Percentiles rank a stretch among this genome's conserved stretches.
Evolutionary conservation across 2,329 filamentous ascomycete species (phyloP).

Genomic region (Aspergillus candidus): DNA sequence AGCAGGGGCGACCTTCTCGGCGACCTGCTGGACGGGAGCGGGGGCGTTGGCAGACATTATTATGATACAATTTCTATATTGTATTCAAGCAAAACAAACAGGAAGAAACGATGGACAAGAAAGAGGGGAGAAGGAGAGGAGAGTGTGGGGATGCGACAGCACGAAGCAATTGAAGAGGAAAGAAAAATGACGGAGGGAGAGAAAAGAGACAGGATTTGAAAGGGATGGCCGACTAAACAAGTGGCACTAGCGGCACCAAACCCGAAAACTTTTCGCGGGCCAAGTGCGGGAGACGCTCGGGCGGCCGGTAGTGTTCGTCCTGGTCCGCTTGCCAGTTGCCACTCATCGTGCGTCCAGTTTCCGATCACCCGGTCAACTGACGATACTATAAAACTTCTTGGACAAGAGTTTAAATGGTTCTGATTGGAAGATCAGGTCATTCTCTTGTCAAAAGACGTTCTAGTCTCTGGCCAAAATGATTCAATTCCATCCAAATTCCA

Average conservation of each 20-base stretch:
- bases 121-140: slow-evolving; percentile 4
- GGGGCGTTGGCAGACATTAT: slow-evolving; percentile 43
- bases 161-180: slow-evolving; percentile 15
- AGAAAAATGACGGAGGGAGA: slow-evolving; percentile 14
- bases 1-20: slow-evolving; percentile 8
- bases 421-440: no score
- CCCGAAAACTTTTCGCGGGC: slow-evolving; percentile 31
- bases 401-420: no score
- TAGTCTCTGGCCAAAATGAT: no score
- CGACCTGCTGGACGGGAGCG: slow-evolving; percentile 40
- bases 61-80: slow-evolving; percentile 9
- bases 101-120: slow-evolving; percentile 9
- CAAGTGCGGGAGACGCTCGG: slow-evolving; percentile 18
- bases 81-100: slow-evolving; percentile 13
- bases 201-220: slow-evolving; percentile 18
- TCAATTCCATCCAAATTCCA: no score
- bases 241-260: slow-evolving; percentile 18
- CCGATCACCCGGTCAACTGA: no score
- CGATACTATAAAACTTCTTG: no score
- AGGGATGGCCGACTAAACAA: slow-evolving; percentile 17
- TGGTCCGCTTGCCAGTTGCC: no score
- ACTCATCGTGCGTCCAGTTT: no score
- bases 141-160: slow-evolving; percentile 9
- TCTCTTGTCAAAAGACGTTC: no score
- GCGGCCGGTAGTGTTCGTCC: slow-evolving; percentile 5